phyloP scores from a whole-genome alignment of 2,329 filamentous ascomycete species.

The Chalara sp. region DNA sequence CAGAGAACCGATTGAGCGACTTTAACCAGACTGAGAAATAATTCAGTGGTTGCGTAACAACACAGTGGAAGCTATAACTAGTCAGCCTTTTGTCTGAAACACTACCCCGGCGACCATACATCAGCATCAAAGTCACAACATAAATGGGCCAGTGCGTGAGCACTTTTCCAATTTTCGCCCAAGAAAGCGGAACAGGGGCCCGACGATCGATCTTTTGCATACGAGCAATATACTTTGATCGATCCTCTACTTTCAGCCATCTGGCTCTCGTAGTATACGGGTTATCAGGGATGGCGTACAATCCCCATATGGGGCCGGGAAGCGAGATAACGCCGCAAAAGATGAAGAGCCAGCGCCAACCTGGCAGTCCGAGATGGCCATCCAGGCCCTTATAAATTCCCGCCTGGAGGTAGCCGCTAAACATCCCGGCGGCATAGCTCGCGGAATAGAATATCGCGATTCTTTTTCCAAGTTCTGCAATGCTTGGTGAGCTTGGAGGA shows the following conservation, averaged over 20 bases:
- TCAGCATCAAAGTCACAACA: too few species aligned
- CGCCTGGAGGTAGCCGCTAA: slow-evolving; percentile 37
- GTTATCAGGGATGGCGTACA: slow-evolving; percentile 25
- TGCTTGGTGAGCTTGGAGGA: slow-evolving; percentile 28
- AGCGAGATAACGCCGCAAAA: slow-evolving; percentile 33
- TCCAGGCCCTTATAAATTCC: slow-evolving; percentile 34
- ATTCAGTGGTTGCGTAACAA: too few species aligned
- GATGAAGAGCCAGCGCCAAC: slow-evolving; percentile 39
- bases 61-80: too few species aligned
- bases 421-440: slow-evolving; percentile 33
- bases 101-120: too few species aligned
- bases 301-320: slow-evolving; percentile 20
- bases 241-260: slow-evolving; percentile 21
- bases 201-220: too few species aligned
- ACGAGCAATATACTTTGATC: too few species aligned
- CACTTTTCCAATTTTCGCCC: too few species aligned
- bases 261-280: slow-evolving; percentile 31
- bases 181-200: too few species aligned
- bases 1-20: too few species aligned
- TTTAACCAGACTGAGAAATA: too few species aligned
- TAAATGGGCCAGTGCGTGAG: too few species aligned
- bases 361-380: slow-evolving; percentile 29
- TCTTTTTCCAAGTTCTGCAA: slow-evolving; percentile 34
- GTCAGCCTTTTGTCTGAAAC: too few species aligned
- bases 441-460: slow-evolving; percentile 35